These are phyloP conservation scores for Pythium sukuiense DNA, from an alignment of 352 stramenopile genomes.

Conservation along the genomic window DNA sequence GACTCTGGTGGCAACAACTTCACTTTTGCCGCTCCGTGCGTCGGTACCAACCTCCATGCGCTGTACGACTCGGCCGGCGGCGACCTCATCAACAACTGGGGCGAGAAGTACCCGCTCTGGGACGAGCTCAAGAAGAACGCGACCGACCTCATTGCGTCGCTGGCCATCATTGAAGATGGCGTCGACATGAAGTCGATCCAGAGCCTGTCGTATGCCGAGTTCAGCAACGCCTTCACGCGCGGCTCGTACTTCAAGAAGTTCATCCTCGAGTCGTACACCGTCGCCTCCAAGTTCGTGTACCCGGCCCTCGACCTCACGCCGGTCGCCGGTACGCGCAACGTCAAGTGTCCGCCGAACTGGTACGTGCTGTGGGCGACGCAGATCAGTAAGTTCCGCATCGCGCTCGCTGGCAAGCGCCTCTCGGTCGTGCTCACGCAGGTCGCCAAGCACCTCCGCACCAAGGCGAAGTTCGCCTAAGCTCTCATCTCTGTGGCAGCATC, in stretches of 20 bases:
- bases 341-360: conserved; percentile 37
- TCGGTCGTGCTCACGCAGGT: conserved; percentile 31
- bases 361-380: conserved; percentile 35
- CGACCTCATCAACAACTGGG: conserved; percentile 62
- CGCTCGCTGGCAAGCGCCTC: conserved; percentile 30
- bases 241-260: conserved; percentile 24
- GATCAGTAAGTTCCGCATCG: conserved; percentile 28
- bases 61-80: conserved; percentile 60
- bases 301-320: conserved; percentile 25
- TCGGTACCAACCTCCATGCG: conserved; percentile 61
- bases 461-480: conserved; percentile 1
- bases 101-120: conserved; percentile 11
- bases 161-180: conserved; percentile 20
- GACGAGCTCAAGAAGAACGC: conserved; percentile 40
- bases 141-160: conserved; percentile 34
- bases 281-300: conserved; percentile 28
- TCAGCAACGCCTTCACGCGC: conserved; percentile 23
- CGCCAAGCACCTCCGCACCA: conserved; percentile 23
- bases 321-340: conserved; percentile 24
- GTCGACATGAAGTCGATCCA: conserved; percentile 19
- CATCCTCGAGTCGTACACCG: conserved; percentile 32
- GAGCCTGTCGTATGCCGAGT: conserved; percentile 23
- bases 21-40: conserved; percentile 47
- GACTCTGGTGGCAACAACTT: conserved; percentile 67
- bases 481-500: background rate